phyloP scores from a whole-genome alignment of 257 asterid genomes.

The Knoxia roxburghii region DNA sequence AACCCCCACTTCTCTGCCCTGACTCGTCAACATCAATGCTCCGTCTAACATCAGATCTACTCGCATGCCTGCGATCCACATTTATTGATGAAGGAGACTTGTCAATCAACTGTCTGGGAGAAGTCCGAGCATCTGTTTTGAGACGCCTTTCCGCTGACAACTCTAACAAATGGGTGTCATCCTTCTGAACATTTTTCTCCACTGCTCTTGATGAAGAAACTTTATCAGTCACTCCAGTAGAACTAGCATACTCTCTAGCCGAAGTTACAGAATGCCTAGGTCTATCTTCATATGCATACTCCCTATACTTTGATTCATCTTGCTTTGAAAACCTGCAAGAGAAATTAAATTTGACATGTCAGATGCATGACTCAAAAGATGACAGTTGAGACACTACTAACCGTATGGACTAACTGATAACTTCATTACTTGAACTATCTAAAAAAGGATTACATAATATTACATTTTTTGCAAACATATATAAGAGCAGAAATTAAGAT shows the following conservation, averaged over 20 bases:
- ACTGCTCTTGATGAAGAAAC: slow-evolving; percentile 45
- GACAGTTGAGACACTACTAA: neutral
- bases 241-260: slow-evolving; percentile 46
- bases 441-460: neutral
- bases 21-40: slow-evolving; percentile 62
- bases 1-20: slow-evolving; percentile 65
- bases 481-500: neutral
- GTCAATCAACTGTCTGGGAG: slow-evolving; percentile 56
- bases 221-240: slow-evolving; percentile 50
- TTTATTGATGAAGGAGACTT: slow-evolving; percentile 68
- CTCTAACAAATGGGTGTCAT: slow-evolving; percentile 55
- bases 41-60: slow-evolving; percentile 61
- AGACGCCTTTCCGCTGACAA: slow-evolving; percentile 62
- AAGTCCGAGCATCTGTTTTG: slow-evolving; percentile 56
- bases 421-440: neutral
- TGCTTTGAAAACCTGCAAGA: slow-evolving; percentile 61
- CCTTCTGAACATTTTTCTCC: slow-evolving; percentile 63
- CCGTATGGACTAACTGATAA: neutral
- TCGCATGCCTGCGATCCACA: slow-evolving; percentile 52
- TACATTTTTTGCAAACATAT: neutral
- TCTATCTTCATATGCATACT: slow-evolving; percentile 72
- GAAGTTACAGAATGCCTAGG: slow-evolving; percentile 42
- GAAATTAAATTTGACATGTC: slow-evolving; percentile 3
- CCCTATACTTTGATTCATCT: slow-evolving; percentile 78
- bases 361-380: neutral